Evolutionary conservation across 75 land plant genomes (phyloP), one percentile per base, ranked within the genome.

Genomic region (Pinus albicaulis): DNA sequence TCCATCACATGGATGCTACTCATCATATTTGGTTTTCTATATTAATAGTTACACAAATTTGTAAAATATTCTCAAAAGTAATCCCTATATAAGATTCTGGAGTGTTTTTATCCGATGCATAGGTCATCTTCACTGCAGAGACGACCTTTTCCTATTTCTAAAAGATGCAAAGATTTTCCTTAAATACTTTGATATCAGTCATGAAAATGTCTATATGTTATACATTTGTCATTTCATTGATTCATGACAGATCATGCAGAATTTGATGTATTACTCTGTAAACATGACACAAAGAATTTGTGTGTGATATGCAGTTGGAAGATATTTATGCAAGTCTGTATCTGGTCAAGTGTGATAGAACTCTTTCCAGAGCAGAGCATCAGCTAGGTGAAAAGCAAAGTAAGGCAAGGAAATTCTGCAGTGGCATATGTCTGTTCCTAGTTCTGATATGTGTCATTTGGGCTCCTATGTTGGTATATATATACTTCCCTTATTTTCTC

Each of bases 401-500:
- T 58, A 86, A 82, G 71, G 80, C 85, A 91, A 88, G 95, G 19
- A 98, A 98, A 76, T 95, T 91, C 74, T 87, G 88, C 82, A 98
- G 88, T 75, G 99, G 99, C 10, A 85, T 98, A 13, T 95, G 98
- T 61, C 78, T 95, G 34, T 95, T 98, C 83, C 86, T 88, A 55
- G 69, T 91, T 69, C 69, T 98, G 65, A 89, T 98, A 55, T 88
- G 87, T 57, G 92, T 95, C 28, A 98, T 98, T 20, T 98, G 99
- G 99, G 98, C 99, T 56, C 99, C 99, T 24, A 98, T 98, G 99
- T 86, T 98, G 95, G 99, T 98, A 85, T 77, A 85, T 7, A 25
- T 14, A 25, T 23, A n/a, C 20, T n/a, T 19, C 71, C n/a, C 22
- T 41, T 11, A 20, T 68, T 38, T 38, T 22, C 24, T 22, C 52